A percentile compares a stretch with the other conserved stretches of the same genome.
Conservation (phyloP, 1,284 basidiomycete genomes). For the Tetrapyrgos nigripes region DNA sequence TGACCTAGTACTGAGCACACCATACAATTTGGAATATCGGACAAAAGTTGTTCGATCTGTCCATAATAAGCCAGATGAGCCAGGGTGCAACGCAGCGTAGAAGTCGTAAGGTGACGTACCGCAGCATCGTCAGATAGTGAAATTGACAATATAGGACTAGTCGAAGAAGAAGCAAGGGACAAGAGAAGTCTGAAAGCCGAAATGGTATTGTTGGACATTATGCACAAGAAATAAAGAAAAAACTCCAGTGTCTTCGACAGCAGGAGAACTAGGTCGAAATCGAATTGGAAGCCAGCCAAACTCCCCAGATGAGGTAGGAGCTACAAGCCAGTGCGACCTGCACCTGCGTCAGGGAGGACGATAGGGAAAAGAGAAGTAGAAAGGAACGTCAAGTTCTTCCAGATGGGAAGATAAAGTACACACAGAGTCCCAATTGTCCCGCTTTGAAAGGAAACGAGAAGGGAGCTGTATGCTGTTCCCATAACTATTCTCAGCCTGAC, state of each 20-base stretch:
- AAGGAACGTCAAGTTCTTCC: conserved; percentile 3
- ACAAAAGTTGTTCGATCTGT: not conserved
- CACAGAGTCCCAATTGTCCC: not conserved
- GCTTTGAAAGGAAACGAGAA: conserved; percentile 2
- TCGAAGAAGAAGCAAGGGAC: conserved; percentile 1
- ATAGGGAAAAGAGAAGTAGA: conserved; percentile 3
- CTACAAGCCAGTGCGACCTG: conserved; percentile 6
- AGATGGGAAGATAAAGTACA: not conserved
- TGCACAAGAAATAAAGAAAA: not conserved
- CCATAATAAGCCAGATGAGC: not conserved
- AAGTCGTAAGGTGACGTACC: conserved; percentile 31
- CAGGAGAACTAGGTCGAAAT: not conserved
- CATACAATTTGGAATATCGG: not conserved
- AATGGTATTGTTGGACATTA: not conserved
- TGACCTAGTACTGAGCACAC: not conserved
- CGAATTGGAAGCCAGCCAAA: not conserved
- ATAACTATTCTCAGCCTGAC: conserved; percentile 3
- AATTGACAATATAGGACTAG: conserved; percentile 12
- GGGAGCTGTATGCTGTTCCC: not conserved
- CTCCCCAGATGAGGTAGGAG: not conserved
- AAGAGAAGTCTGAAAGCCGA: not conserved
- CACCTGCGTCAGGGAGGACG: conserved; percentile 3
- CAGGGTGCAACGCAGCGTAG: conserved; percentile 7
- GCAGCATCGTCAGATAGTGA: conserved; percentile 37
- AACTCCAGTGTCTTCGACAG: not conserved